Evolutionary conservation across 305 asterid genomes (phyloP).

Genomic region (Galium porrigens): DNA sequence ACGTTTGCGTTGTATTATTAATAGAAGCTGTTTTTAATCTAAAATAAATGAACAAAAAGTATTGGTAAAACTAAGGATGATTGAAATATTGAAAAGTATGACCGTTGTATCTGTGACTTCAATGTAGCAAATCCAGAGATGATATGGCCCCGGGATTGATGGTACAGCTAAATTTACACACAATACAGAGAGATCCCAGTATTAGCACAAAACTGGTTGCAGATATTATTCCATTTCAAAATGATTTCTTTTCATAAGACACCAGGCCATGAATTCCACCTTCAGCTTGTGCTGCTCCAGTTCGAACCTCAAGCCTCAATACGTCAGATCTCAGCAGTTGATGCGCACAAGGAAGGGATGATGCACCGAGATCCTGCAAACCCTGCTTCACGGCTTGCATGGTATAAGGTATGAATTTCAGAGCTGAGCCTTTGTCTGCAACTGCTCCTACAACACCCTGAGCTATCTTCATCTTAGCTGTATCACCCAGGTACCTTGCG

Average conservation of each 20-base stretch:
- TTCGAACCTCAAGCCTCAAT: conserved; percentile 79
- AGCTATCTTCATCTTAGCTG: conserved; percentile 71
- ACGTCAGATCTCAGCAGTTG: conserved; percentile 52
- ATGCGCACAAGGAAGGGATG: conserved; percentile 75
- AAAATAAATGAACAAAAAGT: too few species aligned
- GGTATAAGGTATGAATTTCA: conserved; percentile 74
- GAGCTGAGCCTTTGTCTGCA: conserved; percentile 70
- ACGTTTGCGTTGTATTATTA: too few species aligned
- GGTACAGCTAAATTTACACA: neutral
- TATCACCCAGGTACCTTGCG: conserved; percentile 84
- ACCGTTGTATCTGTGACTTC: neutral
- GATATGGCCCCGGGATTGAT: neutral
- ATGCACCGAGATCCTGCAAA: conserved; percentile 92
- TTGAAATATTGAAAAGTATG: too few species aligned
- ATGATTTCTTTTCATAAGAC: conserved; percentile 63
- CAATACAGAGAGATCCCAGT: neutral
- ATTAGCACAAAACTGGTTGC: neutral
- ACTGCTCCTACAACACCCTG: conserved; percentile 97
- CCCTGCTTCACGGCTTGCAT: conserved; percentile 97
- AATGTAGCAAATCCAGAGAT: neutral
- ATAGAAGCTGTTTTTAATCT: too few species aligned
- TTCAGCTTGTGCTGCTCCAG: conserved; percentile 84
- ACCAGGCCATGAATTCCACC: conserved; percentile 85
- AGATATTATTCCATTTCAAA: conserved; percentile 16
- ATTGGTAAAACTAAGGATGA: too few species aligned